These are phyloP conservation scores for Parafenestella ontariensis DNA, from an alignment of 2,329 filamentous ascomycete species.

Conservation along the genomic window DNA sequence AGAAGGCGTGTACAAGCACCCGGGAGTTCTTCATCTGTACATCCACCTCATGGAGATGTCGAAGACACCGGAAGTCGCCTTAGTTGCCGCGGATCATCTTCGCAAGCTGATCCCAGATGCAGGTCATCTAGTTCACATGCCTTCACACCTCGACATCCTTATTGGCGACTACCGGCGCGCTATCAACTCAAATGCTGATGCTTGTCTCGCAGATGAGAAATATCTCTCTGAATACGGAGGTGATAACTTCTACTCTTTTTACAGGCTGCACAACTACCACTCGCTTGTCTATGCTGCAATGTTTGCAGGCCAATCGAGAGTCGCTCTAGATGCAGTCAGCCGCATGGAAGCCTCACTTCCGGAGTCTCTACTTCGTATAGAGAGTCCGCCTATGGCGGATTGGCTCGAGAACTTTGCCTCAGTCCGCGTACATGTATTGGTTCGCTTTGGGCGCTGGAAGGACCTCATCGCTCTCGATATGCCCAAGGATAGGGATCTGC, in stretches of 20 bases:
- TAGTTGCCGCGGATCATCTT: conserved; percentile 67
- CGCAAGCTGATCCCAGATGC: conserved; percentile 71
- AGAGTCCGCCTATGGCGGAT: conserved; percentile 77
- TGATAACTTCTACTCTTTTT: conserved; percentile 78
- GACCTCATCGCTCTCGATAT: conserved; percentile 66
- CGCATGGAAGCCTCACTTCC: conserved; percentile 69
- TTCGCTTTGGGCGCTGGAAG: conserved; percentile 77
- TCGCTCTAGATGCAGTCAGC: conserved; percentile 67
- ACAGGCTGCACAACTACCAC: conserved; percentile 77
- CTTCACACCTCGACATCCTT: conserved; percentile 76
- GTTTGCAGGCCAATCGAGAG: conserved; percentile 71
- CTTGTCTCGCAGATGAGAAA: conserved; percentile 71
- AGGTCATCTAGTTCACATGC: conserved; percentile 79
- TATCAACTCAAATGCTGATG: conserved; percentile 70
- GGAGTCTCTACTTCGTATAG: conserved; percentile 67
- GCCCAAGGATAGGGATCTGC: conserved; percentile 66
- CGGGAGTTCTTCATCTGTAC: conserved; percentile 76
- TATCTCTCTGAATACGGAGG: conserved; percentile 67
- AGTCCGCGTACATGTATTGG: conserved; percentile 71
- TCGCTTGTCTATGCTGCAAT: conserved; percentile 79
- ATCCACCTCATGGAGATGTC: conserved; percentile 84
- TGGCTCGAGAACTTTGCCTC: conserved; percentile 76
- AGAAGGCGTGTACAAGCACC: conserved; percentile 62
- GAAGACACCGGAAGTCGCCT: conserved; percentile 66
- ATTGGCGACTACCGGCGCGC: conserved; percentile 73